These are phyloP conservation scores for Handroanthus guayacan DNA, from an alignment of 257 asterid species.

Conservation along the genomic window DNA sequence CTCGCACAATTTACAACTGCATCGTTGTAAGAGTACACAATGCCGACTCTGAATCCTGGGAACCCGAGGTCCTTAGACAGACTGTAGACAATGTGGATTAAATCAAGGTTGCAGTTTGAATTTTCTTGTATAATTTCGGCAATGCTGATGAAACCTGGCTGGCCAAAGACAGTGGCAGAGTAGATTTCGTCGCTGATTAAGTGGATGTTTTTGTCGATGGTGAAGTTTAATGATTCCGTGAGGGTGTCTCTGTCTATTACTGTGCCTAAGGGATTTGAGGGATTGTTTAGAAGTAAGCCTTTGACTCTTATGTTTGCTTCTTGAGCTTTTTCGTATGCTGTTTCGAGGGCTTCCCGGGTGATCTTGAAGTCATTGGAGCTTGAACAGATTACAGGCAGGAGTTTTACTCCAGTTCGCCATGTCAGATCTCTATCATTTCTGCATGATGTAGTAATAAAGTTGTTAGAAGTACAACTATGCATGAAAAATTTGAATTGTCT, in stretches of 20 bases:
- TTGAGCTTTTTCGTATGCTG: constrained; percentile 65
- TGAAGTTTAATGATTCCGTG: constrained; percentile 51
- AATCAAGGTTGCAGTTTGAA: constrained; percentile 47
- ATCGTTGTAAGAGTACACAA: constrained; percentile 78
- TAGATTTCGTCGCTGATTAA: constrained; percentile 83
- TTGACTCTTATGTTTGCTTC: constrained; percentile 63
- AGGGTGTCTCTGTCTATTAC: constrained; percentile 62
- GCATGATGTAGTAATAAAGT: constrained; percentile 16
- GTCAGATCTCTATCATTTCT: constrained; percentile 84
- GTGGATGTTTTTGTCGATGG: constrained; percentile 60
- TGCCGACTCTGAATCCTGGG: constrained; percentile 85
- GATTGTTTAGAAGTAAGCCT: constrained; percentile 78
- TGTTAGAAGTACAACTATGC: no score
- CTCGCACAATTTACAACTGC: constrained; percentile 59
- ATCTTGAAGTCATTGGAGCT: constrained; percentile 70
- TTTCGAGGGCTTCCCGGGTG: constrained; percentile 61
- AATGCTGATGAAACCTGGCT: constrained; percentile 71
- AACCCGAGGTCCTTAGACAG: constrained; percentile 86
- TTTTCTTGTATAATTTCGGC: constrained; percentile 66
- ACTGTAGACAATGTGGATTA: constrained; percentile 81
- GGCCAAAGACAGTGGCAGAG: constrained; percentile 80
- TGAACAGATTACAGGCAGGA: constrained; percentile 69
- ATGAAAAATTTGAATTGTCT: not conserved
- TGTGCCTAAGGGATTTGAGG: constrained; percentile 89
- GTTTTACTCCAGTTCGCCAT: constrained; percentile 78